Base-by-base conservation (phyloP, 495 filamentous ascomycete genomes). In the Neohortaea acidophila region DNA sequence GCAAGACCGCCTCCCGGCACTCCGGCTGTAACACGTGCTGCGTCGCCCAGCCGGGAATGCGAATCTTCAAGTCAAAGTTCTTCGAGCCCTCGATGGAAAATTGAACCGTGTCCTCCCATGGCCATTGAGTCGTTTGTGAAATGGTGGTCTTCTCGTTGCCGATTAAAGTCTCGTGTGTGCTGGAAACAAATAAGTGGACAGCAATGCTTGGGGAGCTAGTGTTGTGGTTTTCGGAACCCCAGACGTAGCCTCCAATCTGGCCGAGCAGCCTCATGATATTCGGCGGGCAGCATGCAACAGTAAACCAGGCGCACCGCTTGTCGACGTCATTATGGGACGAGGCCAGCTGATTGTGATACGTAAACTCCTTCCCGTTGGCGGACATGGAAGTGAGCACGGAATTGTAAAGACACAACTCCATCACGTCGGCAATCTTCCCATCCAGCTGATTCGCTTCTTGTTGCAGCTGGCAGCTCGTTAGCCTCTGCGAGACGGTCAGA, bases 341-440 rank as follows among this genome's bases (percentile, higher is more conserved):
- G 0, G 67, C 69, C 2, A 74, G 52, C 41, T 72, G 70, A 30
- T 74, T 72, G 32, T 64, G 57, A 44, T 74, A 74, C 2, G 67
- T 71, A 52, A 71, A 74, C n/a, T 45, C 49, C 33, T 52, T 61
- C n/a, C 66, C 65, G 28, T 63, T 54, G n/a, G 53, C 40, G 8
- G 57, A 59, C 56, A 73, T 65, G 0, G 64, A 64, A 2, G 65
- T 70, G 46, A 75, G 59, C 6, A 75, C 66, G 2, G 66, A 65
- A 48, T 76, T 76, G 51, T 73, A 75, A 3, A 75, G 57, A 35
- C 66, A 68, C 4, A 75, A 42, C 42, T 76, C 72, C 65, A 75
- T 70, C 13, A 71, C 52, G 48, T 75, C 69, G 6, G 67, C 63
- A 37, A 70, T 73, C 25, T 63, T 59, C 2, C 60, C 57, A 34